These are phyloP conservation scores for Magnolia kwangsiensis DNA, from an alignment of 164 flowering plant genomes.

Conservation along the genomic window DNA sequence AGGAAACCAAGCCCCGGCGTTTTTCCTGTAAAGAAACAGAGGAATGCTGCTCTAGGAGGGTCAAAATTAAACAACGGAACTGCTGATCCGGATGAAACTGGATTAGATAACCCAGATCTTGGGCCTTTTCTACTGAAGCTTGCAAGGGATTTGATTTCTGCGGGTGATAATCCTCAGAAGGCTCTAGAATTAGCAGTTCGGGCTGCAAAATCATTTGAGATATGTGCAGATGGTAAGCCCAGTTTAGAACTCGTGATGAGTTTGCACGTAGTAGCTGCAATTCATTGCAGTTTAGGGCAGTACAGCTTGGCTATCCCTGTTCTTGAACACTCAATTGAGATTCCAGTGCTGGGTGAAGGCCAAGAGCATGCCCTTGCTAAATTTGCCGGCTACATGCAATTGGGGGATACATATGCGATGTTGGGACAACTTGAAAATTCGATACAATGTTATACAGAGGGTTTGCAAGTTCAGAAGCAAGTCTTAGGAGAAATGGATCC, in stretches of 20 bases:
- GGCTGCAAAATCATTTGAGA: constrained; percentile 82
- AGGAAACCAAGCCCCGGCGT: constrained; percentile 31
- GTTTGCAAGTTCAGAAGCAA: constrained; percentile 70
- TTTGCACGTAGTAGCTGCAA: constrained; percentile 85
- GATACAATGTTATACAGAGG: constrained; percentile 53
- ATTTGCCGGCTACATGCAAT: constrained; percentile 92
- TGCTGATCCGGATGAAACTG: constrained; percentile 44
- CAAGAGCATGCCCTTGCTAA: constrained; percentile 89
- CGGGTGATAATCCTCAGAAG: constrained; percentile 67
- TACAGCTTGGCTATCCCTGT: constrained; percentile 73
- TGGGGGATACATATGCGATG: constrained; percentile 93
- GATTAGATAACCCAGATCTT: constrained; percentile 57
- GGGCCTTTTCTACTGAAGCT: constrained; percentile 85
- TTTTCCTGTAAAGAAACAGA: constrained; percentile 39
- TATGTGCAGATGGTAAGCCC: constrained; percentile 66
- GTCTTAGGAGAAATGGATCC: constrained; percentile 76
- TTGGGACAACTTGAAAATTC: constrained; percentile 86
- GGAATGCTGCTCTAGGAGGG: constrained; percentile 29
- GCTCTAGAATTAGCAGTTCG: constrained; percentile 79
- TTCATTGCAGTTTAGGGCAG: constrained; percentile 75
- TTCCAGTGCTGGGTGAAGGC: constrained; percentile 68
- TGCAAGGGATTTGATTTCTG: constrained; percentile 74
- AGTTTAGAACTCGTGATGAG: constrained; percentile 85
- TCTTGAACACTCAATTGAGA: constrained; percentile 75
- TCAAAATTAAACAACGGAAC: constrained; percentile 38